Percentiles rank a stretch among this genome's conserved stretches.
These are phyloP conservation scores for Tetragonia tetragonoides DNA, from an alignment of 148 eudicot genomes.

Conservation along the genomic window DNA sequence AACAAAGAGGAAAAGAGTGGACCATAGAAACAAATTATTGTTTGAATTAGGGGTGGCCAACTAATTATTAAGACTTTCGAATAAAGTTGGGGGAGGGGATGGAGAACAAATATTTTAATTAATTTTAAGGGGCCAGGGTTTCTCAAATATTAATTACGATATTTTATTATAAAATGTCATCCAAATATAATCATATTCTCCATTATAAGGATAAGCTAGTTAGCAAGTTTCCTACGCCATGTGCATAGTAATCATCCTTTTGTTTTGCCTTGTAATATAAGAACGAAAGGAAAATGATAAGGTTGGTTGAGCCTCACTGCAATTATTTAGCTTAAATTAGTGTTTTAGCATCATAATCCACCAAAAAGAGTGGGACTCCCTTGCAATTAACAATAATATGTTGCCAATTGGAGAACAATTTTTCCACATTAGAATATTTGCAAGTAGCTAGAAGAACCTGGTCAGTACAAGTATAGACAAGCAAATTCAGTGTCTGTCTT, in stretches of 20 bases:
- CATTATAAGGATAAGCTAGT: conserved; percentile 26
- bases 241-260: conserved; percentile 34
- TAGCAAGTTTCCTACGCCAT: conserved; percentile 28
- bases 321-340: conserved; percentile 12
- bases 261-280: conserved; percentile 24
- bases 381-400: conserved; percentile 16
- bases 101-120: conserved; percentile 1
- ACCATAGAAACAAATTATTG: conserved; percentile 13
- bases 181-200: conserved; percentile 15
- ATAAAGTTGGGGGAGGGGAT: conserved; percentile 8
- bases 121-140: background rate
- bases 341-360: conserved; percentile 24
- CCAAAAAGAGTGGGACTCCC: conserved; percentile 24
- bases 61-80: conserved; percentile 7
- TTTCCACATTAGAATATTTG: conserved; percentile 15
- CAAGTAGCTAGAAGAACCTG: conserved; percentile 11
- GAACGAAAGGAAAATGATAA: conserved; percentile 24
- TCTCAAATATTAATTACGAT: background rate
- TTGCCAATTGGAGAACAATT: conserved; percentile 12
- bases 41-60: background rate
- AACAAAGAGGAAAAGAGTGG: conserved; percentile 16
- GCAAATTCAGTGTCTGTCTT: conserved; percentile 16
- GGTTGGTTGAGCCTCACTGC: conserved; percentile 28
- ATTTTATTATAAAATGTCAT: background rate
- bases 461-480: conserved; percentile 11